These are phyloP conservation scores for Aspergillus sp. DNA, from an alignment of 2,329 filamentous ascomycete genomes.

Conservation along the genomic window DNA sequence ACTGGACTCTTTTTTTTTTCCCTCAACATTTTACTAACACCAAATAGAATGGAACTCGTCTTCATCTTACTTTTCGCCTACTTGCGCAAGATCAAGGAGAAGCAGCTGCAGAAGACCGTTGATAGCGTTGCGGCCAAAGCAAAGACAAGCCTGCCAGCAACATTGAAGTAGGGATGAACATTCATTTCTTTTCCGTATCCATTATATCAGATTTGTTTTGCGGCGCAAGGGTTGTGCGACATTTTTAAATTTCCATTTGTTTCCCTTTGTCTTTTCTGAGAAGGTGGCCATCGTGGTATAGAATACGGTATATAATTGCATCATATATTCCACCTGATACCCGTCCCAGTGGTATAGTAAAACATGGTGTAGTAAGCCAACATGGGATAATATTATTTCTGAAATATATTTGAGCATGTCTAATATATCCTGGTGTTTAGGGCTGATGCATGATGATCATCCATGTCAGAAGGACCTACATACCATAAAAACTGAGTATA, in stretches of 20 bases:
- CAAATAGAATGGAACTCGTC: slow-evolving; percentile 66
- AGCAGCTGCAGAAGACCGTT: slow-evolving; percentile 61
- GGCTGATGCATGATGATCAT: too few species aligned
- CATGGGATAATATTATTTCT: too few species aligned
- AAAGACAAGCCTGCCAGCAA: slow-evolving; percentile 44
- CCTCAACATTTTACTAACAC: slow-evolving; percentile 5
- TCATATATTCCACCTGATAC: neutral
- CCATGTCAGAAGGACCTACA: too few species aligned
- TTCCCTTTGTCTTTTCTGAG: slow-evolving; percentile 3
- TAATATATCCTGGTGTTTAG: too few species aligned
- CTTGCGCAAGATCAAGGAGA: slow-evolving; percentile 59
- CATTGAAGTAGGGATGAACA: slow-evolving; percentile 35
- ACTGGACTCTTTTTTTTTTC: neutral
- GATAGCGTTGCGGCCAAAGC: slow-evolving; percentile 55
- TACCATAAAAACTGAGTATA: too few species aligned
- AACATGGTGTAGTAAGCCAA: too few species aligned
- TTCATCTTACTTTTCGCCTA: slow-evolving; percentile 84
- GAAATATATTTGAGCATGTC: too few species aligned
- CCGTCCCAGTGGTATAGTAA: too few species aligned
- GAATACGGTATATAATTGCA: neutral
- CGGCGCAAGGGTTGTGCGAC: slow-evolving; percentile 5
- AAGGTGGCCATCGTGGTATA: neutral
- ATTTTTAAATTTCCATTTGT: slow-evolving; percentile 4
- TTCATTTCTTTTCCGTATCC: slow-evolving; percentile 1
- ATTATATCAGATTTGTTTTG: slow-evolving; percentile 3